Evolutionary conservation across 169 alveolate genomes (phyloP).

Genomic region (Plasmodium yoelii): DNA sequence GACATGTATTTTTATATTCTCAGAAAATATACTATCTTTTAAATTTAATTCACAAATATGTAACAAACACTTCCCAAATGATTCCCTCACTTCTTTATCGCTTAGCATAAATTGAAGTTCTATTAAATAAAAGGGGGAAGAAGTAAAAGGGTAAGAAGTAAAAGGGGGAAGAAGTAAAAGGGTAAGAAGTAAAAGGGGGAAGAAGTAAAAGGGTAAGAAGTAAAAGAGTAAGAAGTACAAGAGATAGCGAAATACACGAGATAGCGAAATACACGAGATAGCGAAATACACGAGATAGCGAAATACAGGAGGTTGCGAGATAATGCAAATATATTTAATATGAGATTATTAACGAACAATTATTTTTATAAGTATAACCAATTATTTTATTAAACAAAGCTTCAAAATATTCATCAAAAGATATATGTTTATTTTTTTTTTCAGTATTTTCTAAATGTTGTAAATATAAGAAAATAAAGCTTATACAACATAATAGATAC

Average conservation of each 20-base stretch:
- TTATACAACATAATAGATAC: constrained; percentile 18
- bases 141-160: too few relatives aligned
- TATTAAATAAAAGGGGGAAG: background rate
- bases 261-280: too few relatives aligned
- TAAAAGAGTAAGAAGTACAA: too few relatives aligned
- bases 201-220: too few relatives aligned
- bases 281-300: too few relatives aligned
- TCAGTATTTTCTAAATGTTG: constrained; percentile 30
- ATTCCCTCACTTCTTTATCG: constrained; percentile 49
- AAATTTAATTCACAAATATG: constrained; percentile 45
- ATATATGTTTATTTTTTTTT: constrained; percentile 19
- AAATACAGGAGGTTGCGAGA: too few relatives aligned
- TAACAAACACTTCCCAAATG: constrained; percentile 54
- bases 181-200: too few relatives aligned
- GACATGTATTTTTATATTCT: constrained; percentile 21
- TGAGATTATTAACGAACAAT: too few relatives aligned
- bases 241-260: too few relatives aligned
- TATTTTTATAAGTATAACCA: constrained; percentile 14
- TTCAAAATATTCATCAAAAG: constrained; percentile 18
- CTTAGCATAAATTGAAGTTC: constrained; percentile 57
- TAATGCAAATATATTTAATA: too few relatives aligned
- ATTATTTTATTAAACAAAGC: constrained; percentile 20
- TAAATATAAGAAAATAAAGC: constrained; percentile 40
- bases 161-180: too few relatives aligned
- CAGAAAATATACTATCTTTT: constrained; percentile 35